Evolutionary conservation across 2,329 filamentous ascomycete species (phyloP).

Genomic region (Pseudogymnoascus sp.): DNA sequence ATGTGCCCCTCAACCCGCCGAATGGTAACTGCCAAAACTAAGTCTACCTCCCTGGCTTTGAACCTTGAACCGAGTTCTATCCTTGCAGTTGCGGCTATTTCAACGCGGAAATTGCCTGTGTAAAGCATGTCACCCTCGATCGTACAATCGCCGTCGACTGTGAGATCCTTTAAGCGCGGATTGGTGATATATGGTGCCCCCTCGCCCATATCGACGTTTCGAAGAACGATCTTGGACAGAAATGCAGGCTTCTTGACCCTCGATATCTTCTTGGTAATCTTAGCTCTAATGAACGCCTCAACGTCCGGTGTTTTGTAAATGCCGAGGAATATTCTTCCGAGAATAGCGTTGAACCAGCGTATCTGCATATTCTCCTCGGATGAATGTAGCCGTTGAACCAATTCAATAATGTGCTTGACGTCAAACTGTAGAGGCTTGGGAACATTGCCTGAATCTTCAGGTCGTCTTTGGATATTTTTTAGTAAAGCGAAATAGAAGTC

Average conservation of each 20-base stretch:
- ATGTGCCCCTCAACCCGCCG: slow-evolving; percentile 80
- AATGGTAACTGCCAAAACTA: slow-evolving; percentile 77
- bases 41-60: slow-evolving; percentile 81
- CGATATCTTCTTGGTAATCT: slow-evolving; percentile 93
- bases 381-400: slow-evolving; percentile 85
- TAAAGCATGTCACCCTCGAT: slow-evolving; percentile 85
- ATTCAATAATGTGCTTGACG: slow-evolving; percentile 73
- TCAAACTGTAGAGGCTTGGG: slow-evolving; percentile 71
- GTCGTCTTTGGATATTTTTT: slow-evolving; percentile 67
- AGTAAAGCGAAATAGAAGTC: slow-evolving; percentile 95
- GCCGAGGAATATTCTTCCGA: slow-evolving; percentile 81
- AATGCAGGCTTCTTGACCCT: slow-evolving; percentile 88
- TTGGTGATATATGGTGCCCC: slow-evolving; percentile 84
- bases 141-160: slow-evolving; percentile 81
- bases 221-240: slow-evolving; percentile 74
- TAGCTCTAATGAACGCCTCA: slow-evolving; percentile 68
- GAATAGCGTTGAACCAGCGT: slow-evolving; percentile 85
- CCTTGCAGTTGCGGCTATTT: slow-evolving; percentile 85
- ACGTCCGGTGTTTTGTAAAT: slow-evolving; percentile 78
- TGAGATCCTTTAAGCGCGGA: slow-evolving; percentile 77
- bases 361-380: slow-evolving; percentile 86
- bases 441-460: slow-evolving; percentile 45
- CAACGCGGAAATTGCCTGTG: slow-evolving; percentile 77
- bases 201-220: slow-evolving; percentile 77
- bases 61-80: slow-evolving; percentile 85